A percentile compares a stretch with the other conserved stretches of the same genome.
phyloP scores from a whole-genome alignment of 2,329 filamentous ascomycete genomes.

The Tolypocladium endophyticum region DNA sequence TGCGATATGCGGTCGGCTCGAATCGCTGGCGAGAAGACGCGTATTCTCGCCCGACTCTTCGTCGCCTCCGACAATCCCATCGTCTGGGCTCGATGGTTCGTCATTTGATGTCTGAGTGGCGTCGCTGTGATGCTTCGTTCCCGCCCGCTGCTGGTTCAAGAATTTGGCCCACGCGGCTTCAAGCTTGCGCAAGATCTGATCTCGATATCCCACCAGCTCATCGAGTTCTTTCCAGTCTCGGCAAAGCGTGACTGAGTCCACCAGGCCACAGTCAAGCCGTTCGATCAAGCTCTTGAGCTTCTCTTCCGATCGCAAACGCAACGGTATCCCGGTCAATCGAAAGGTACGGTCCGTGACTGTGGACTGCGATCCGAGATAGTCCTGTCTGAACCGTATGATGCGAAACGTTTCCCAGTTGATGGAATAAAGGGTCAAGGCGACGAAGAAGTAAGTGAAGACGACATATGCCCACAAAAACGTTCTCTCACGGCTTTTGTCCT shows the following conservation, averaged over 20 bases:
- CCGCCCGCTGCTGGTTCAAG: constrained; percentile 15
- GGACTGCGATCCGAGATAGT: constrained; percentile 84
- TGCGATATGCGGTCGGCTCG: constrained; percentile 14
- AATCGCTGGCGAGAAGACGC: constrained; percentile 44
- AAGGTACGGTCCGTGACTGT: constrained; percentile 96
- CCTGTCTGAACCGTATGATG: constrained; percentile 77
- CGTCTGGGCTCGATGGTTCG: constrained; percentile 13
- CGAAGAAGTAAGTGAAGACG: constrained; percentile 91
- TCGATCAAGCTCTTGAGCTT: constrained; percentile 83
- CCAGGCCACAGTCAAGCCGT: constrained; percentile 76
- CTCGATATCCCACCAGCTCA: constrained; percentile 56
- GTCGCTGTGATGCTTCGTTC: constrained; percentile 4
- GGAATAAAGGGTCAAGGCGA: constrained; percentile 67
- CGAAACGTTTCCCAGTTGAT: constrained; percentile 74
- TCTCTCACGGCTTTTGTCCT: constrained; percentile 21
- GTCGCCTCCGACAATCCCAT: constrained; percentile 19
- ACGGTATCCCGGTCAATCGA: constrained; percentile 77
- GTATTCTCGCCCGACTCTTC: constrained; percentile 44
- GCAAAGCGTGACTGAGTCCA: constrained; percentile 80
- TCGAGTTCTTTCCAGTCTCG: constrained; percentile 81
- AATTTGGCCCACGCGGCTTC: constrained; percentile 78
- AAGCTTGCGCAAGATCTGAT: constrained; percentile 55
- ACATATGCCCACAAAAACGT: constrained; percentile 84
- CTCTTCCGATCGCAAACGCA: constrained; percentile 66
- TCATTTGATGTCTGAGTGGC: constrained; percentile 2